Conservation (phyloP, 257 asterid species). For the Jaltomata sinuosa region DNA sequence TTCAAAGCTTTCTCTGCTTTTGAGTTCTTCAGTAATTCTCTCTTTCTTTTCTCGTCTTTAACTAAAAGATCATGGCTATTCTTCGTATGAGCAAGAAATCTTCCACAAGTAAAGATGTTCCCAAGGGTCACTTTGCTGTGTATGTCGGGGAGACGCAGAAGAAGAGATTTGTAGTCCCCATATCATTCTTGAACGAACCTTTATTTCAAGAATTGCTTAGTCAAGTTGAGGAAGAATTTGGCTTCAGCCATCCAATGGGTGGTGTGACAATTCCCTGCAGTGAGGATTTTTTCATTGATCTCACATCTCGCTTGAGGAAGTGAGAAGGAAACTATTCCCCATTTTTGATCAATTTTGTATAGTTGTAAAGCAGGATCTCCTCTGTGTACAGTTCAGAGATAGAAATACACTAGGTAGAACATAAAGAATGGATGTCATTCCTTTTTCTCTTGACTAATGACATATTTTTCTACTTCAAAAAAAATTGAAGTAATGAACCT, state of each 20-base stretch:
- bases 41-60: neutral
- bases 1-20: neutral
- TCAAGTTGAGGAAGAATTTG: slow-evolving; percentile 29
- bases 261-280: slow-evolving; percentile 47
- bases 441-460: neutral
- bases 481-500: neutral
- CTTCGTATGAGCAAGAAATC: neutral
- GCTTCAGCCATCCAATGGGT: slow-evolving; percentile 50
- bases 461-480: neutral
- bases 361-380: neutral
- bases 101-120: slow-evolving; percentile 10
- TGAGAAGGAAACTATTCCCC: neutral
- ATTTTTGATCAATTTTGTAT: neutral
- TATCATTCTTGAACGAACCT: slow-evolving; percentile 32
- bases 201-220: slow-evolving; percentile 30
- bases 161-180: slow-evolving; percentile 24
- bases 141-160: slow-evolving; percentile 46
- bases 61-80: neutral
- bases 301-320: slow-evolving; percentile 18
- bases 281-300: slow-evolving; percentile 17
- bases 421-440: neutral
- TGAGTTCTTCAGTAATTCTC: neutral
- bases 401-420: neutral
- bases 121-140: slow-evolving; percentile 49
- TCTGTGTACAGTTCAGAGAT: neutral